Percentiles rank a stretch among this genome's conserved stretches.
Conservation (phyloP, 2,329 filamentous ascomycete genomes). For the Nothophaeocryptopus gaeumannii region DNA sequence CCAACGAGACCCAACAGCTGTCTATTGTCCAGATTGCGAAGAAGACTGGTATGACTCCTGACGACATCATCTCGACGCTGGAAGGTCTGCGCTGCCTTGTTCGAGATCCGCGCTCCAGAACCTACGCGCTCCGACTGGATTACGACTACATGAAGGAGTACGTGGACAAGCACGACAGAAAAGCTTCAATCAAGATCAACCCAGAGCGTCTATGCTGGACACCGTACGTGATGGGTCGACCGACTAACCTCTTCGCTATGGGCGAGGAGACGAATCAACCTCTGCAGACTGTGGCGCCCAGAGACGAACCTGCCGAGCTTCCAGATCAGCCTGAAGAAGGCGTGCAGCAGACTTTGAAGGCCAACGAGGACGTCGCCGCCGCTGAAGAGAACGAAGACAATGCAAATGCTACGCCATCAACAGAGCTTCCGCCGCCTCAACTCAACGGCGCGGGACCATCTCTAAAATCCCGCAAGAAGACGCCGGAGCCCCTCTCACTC, state of each 20-base stretch:
- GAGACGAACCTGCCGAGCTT: constrained; percentile 65
- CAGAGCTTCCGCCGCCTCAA: constrained; percentile 21
- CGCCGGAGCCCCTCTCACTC: constrained; percentile 25
- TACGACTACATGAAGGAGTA: constrained; percentile 81
- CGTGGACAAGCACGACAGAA: constrained; percentile 82
- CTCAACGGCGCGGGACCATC: constrained; percentile 21
- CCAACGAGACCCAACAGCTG: constrained; percentile 33
- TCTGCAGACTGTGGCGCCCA: constrained; percentile 79
- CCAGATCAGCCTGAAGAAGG: constrained; percentile 43
- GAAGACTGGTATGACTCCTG: constrained; percentile 89
- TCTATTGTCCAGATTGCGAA: constrained; percentile 69
- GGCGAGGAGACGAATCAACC: constrained; percentile 38
- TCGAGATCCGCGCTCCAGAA: constrained; percentile 80
- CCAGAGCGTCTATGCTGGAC: constrained; percentile 85
- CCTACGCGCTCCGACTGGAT: constrained; percentile 87
- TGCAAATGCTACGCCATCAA: constrained; percentile 12
- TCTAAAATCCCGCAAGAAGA: constrained; percentile 26
- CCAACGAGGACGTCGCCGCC: constrained; percentile 10
- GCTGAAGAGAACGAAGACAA: constrained; percentile 13
- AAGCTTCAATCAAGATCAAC: constrained; percentile 82
- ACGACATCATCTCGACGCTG: constrained; percentile 91
- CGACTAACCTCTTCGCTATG: constrained; percentile 36
- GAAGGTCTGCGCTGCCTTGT: constrained; percentile 88
- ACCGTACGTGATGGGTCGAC: constrained; percentile 89
- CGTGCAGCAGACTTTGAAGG: constrained; percentile 37